Conservation (phyloP, 163 green algal species). For the Scenedesmus sp. region DNA sequence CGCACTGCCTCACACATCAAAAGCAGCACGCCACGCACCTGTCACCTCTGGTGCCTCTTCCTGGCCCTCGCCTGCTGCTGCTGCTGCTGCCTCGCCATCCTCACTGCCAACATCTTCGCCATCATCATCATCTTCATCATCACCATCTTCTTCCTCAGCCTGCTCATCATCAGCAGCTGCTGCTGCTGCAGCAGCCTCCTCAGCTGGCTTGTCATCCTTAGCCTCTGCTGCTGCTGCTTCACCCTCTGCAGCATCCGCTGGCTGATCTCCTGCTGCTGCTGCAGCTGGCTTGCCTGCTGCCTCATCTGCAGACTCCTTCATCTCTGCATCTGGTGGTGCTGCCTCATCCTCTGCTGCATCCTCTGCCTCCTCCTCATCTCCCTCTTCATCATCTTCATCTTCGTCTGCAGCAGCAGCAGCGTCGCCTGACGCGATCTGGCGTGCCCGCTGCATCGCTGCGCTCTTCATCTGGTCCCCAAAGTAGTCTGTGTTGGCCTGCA, state of each 20-base stretch:
- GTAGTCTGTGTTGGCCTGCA: conserved; percentile 43
- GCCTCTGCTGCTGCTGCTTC: neutral
- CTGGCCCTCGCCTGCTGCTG: conserved; percentile 4
- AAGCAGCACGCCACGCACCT: neutral
- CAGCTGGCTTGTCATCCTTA: neutral
- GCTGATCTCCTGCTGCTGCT: neutral
- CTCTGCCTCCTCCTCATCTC: neutral
- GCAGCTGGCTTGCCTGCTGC: neutral
- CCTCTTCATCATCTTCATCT: neutral
- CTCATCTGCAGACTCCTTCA: neutral
- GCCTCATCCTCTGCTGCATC: neutral
- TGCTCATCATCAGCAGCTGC: neutral
- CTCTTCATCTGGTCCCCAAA: conserved; percentile 50
- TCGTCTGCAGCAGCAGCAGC: neutral
- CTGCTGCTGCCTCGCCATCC: neutral
- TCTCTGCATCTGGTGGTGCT: conserved; percentile 18
- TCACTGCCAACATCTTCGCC: conserved; percentile 10
- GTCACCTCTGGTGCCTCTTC: conserved; percentile 11
- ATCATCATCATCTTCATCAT: neutral
- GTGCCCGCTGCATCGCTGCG: conserved; percentile 31
- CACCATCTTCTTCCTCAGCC: conserved; percentile 17
- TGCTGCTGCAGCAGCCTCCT: conserved; percentile 6
- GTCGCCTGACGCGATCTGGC: neutral
- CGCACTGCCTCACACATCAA: neutral
- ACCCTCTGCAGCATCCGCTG: neutral